phyloP scores from a whole-genome alignment of 345 rosid species.

The Citrus glauca region DNA sequence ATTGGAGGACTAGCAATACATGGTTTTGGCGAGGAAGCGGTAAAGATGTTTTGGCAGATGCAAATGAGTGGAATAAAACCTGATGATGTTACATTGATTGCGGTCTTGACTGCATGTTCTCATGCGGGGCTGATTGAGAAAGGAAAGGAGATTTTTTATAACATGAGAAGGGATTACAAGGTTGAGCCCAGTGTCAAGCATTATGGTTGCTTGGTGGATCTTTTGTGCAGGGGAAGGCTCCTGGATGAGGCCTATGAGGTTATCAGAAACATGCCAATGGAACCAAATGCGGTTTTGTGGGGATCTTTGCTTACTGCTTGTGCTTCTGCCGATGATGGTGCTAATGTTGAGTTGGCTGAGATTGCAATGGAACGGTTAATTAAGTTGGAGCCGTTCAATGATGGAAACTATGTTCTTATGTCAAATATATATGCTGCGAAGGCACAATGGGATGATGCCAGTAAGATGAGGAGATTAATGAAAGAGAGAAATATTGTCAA shows the following conservation, averaged over 20 bases:
- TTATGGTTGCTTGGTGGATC: constrained; percentile 50
- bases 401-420: constrained; percentile 40
- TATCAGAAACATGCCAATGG: constrained; percentile 34
- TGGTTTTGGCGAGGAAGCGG: constrained; percentile 23
- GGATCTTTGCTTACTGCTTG: constrained; percentile 49
- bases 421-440: constrained; percentile 44
- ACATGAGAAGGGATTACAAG: constrained; percentile 16
- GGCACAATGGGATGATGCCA: constrained; percentile 38
- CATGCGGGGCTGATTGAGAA: constrained; percentile 25
- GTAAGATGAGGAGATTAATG: constrained; percentile 31
- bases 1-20: constrained; percentile 30
- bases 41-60: constrained; percentile 18
- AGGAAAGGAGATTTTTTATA: constrained; percentile 21
- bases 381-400: constrained; percentile 38
- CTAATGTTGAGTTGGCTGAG: constrained; percentile 31
- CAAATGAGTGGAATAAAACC: constrained; percentile 19
- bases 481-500: constrained; percentile 21
- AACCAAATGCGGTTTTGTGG: constrained; percentile 39
- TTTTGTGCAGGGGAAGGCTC: constrained; percentile 37
- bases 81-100: constrained; percentile 21
- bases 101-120: constrained; percentile 17
- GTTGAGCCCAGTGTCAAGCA: constrained; percentile 35
- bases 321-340: background rate
- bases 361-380: constrained; percentile 28
- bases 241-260: constrained; percentile 38